Evolutionary conservation across 1,139 yeast genomes (phyloP), one percentile per base, ranked within the genome.

Genomic region (Saccharomyces pastorianus): DNA sequence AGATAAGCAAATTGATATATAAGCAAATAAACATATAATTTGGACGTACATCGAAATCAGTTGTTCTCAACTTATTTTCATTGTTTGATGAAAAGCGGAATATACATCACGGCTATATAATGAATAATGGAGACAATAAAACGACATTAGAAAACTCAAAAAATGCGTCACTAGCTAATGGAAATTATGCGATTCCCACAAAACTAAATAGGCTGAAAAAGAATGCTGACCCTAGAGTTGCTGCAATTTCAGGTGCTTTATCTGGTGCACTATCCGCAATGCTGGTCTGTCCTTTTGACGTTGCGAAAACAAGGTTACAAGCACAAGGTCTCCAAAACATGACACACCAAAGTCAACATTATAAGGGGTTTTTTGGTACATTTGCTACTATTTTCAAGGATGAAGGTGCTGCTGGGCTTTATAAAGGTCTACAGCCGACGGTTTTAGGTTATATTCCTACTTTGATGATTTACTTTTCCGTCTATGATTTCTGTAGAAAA

Each of bases 371-470:
- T 8, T 25, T 77, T 2, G 81, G 79, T 14, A 86, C 95, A 0
- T 74, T 89, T 65, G 68, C 75, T 47, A 77, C 84, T 7, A 88
- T 90, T 47, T 71, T 81, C 55, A 69, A 71, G 53, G 90, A 90
- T 55, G 98, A 91, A 71, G 96, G 97, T 1, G 63, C 83, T 1
- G 71, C 81, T 47, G 98, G 99, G 0, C 76, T 93, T 23, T 95
- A 95, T 69, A 75, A 96, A 58, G 99, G 99, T 2, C 73, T 95
- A 20, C 87, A 85, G 0, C 98, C 99, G 9, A 89, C 93, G 42
- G 80, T 95, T 1, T 73, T 93, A 53, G 99, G 99, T 0, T 93
- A 93, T 71, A 81, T 95, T 61, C 99, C 99, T 5, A 90, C 98
- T 0, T 93, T 99, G 99, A 90, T 91, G 73, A 88, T 93, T 49